A percentile compares a stretch with the other conserved stretches of the same genome.
Evolutionary conservation across 805 yeast species (phyloP).

Genomic region (Wickerhamiella dianesei): DNA sequence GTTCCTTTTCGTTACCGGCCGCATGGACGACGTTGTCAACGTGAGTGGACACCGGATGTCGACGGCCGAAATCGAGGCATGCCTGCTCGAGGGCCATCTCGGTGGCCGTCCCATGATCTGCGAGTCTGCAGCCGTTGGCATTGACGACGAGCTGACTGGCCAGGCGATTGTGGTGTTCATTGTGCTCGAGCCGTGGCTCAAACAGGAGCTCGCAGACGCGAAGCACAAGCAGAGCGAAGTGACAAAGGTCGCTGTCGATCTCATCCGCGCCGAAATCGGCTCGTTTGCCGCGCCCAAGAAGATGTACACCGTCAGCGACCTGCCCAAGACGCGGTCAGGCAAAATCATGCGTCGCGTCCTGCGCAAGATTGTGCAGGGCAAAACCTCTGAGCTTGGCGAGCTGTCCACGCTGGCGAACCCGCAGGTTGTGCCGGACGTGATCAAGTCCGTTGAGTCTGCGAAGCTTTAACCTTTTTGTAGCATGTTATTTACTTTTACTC

Average conservation of each 20-base stretch:
- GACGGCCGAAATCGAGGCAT: conserved; percentile 94
- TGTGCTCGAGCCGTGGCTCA: conserved; percentile 37
- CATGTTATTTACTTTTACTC: not conserved
- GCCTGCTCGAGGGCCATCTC: conserved; percentile 32
- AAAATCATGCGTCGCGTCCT: conserved; percentile 96
- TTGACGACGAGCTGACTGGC: conserved; percentile 89
- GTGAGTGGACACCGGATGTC: conserved; percentile 95
- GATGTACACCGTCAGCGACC: conserved; percentile 68
- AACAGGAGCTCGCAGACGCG: conserved; percentile 32
- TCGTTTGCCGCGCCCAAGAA: conserved; percentile 91
- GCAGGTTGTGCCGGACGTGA: conserved; percentile 61
- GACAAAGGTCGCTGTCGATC: conserved; percentile 62
- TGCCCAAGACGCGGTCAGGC: conserved; percentile 97
- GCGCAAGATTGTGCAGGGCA: conserved; percentile 84
- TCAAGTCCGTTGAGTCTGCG: conserved; percentile 38
- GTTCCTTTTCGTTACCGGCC: conserved; percentile 93
- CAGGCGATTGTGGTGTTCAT: conserved; percentile 96
- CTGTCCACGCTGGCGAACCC: conserved; percentile 82
- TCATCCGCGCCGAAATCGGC: conserved; percentile 84
- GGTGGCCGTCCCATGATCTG: conserved; percentile 67
- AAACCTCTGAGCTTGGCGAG: conserved; percentile 88
- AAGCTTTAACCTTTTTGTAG: not conserved
- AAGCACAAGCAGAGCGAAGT: conserved; percentile 26
- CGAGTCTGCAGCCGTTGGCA: conserved; percentile 92
- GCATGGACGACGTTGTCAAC: conserved; percentile 96